These are phyloP conservation scores for Nemania abortiva DNA, from an alignment of 2,329 filamentous ascomycete genomes.

Conservation along the genomic window DNA sequence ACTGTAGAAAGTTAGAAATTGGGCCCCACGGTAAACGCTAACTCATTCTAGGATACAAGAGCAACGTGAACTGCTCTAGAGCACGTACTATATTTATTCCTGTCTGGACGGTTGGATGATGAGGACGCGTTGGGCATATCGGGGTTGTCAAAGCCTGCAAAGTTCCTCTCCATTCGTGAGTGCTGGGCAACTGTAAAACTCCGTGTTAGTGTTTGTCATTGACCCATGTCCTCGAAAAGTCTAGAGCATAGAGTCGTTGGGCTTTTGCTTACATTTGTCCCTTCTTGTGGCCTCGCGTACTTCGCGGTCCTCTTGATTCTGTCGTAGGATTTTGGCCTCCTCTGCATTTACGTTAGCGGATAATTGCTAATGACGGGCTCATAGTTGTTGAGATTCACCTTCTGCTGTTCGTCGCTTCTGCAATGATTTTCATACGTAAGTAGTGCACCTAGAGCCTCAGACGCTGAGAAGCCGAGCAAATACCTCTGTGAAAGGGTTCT, in stretches of 20 bases:
- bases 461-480: too few species aligned
- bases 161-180: constrained; percentile 65
- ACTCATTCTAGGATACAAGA: neutral
- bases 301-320: constrained; percentile 71
- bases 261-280: constrained; percentile 57
- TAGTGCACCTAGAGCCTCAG: too few species aligned
- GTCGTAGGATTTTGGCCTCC: constrained; percentile 38
- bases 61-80: neutral
- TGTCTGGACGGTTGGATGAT: constrained; percentile 65
- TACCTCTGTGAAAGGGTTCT: constrained; percentile 84
- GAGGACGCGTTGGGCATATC: constrained; percentile 44
- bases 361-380: neutral
- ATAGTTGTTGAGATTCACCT: constrained; percentile 22
- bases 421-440: too few species aligned
- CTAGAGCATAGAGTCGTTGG: too few species aligned
- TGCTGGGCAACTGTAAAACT: constrained; percentile 52
- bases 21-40: neutral
- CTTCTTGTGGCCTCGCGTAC: constrained; percentile 73
- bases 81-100: constrained; percentile 71
- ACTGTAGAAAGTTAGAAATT: constrained; percentile 25
- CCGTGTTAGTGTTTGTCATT: constrained; percentile 15
- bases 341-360: constrained; percentile 50
- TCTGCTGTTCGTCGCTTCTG: constrained; percentile 71
- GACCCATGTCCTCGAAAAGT: neutral
- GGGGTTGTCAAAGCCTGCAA: constrained; percentile 56